Conservation (phyloP, 1,284 basidiomycete genomes). For the Puccinia coronata region DNA sequence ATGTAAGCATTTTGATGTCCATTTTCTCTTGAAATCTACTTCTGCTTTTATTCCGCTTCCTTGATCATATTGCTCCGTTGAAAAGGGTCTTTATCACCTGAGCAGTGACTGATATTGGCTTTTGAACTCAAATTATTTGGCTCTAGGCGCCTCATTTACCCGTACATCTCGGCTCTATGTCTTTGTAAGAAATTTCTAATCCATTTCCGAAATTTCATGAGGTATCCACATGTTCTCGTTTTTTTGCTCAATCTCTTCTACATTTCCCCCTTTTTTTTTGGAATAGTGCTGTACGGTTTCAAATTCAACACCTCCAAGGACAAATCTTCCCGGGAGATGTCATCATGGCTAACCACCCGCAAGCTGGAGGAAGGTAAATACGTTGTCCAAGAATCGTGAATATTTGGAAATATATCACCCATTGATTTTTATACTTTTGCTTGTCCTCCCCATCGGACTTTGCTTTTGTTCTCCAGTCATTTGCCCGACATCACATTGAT, state of each 20-base stretch:
- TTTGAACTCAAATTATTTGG: background rate
- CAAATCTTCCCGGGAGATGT: conserved; percentile 80
- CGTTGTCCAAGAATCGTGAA: too few species aligned
- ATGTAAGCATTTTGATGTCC: conserved; percentile 61
- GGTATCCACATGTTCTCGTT: background rate
- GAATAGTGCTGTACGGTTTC: conserved; percentile 73
- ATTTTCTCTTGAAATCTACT: background rate
- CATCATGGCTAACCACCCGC: conserved; percentile 83
- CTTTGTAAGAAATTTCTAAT: conserved; percentile 26
- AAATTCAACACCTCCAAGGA: conserved; percentile 71
- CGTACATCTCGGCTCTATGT: conserved; percentile 63
- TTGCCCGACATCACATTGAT: conserved; percentile 53
- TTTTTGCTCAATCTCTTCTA: background rate
- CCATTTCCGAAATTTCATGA: background rate
- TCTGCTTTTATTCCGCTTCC: background rate
- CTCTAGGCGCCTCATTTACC: conserved; percentile 65
- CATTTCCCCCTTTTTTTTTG: background rate
- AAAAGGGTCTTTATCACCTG: background rate
- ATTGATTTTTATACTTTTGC: too few species aligned
- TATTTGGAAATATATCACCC: too few species aligned
- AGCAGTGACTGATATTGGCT: background rate
- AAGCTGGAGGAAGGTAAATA: conserved; percentile 68
- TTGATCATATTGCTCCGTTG: background rate
- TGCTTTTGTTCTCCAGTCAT: conserved; percentile 52
- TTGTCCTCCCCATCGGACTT: background rate